Percentiles rank a stretch among this genome's conserved stretches.
phyloP scores from a whole-genome alignment of 768 basidiomycete genomes.

The Russula abietina region DNA sequence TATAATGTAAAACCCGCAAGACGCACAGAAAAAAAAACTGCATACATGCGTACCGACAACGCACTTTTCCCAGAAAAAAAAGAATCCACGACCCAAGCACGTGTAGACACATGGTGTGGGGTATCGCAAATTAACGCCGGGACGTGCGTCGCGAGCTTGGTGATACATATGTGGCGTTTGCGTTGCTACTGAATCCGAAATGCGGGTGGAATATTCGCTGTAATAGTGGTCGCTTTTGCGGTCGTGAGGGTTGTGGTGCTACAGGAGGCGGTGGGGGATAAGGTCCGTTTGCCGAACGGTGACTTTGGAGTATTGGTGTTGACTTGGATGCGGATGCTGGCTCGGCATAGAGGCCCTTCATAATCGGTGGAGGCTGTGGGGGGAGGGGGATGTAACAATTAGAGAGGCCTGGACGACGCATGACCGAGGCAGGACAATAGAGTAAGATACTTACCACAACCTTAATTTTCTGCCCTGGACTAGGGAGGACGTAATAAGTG shows the following conservation, averaged over 20 bases:
- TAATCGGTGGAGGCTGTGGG: constrained; percentile 10
- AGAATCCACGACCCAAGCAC: background rate
- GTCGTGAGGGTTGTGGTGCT: constrained; percentile 7
- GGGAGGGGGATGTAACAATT: background rate
- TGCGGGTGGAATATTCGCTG: constrained; percentile 24
- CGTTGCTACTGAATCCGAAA: constrained; percentile 4
- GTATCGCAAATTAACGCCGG: constrained; percentile 8
- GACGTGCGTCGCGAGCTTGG: constrained; percentile 3
- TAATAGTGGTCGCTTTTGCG: constrained; percentile 22
- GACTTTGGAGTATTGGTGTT: constrained; percentile 16
- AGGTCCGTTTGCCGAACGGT: background rate
- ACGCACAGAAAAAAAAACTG: background rate
- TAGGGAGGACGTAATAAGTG: constrained; percentile 70
- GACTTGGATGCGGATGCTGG: constrained; percentile 16
- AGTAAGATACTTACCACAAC: constrained; percentile 55
- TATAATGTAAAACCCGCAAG: constrained; percentile 12
- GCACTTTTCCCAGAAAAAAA: background rate
- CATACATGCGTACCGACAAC: background rate
- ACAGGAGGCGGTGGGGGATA: background rate
- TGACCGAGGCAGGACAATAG: background rate
- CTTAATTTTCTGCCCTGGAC: constrained; percentile 68
- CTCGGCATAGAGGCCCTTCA: constrained; percentile 18
- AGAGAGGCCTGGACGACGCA: background rate
- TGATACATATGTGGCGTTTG: background rate
- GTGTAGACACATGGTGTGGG: background rate